Percentiles rank a stretch among this genome's conserved stretches.
phyloP scores from a whole-genome alignment of 1,139 yeast genomes.

The Kodamaea sp. region DNA sequence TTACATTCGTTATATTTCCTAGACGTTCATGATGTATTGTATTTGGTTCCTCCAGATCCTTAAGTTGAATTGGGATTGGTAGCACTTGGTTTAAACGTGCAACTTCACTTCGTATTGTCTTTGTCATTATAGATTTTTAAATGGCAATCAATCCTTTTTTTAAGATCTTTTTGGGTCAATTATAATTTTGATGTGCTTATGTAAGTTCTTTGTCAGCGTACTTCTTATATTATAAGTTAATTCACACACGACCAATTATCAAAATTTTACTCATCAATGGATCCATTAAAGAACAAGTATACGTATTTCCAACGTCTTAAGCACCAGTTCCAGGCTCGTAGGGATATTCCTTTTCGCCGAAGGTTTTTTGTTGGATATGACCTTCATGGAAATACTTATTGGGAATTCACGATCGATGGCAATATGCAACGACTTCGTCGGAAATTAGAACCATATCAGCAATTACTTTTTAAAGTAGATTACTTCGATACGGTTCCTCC shows the following conservation, averaged over 20 bases:
- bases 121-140: too few relatives aligned
- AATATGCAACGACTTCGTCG: constrained; percentile 45
- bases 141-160: too few relatives aligned
- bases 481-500: constrained; percentile 54
- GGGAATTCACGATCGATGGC: constrained; percentile 68
- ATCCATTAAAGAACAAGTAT: constrained; percentile 27
- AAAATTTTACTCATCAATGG: constrained; percentile 17
- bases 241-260: constrained; percentile 1
- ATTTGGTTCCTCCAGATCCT: constrained; percentile 27
- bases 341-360: constrained; percentile 63
- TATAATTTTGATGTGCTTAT: too few relatives aligned
- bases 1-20: constrained; percentile 31
- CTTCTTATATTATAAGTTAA: too few relatives aligned
- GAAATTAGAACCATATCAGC: constrained; percentile 45
- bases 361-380: constrained; percentile 68
- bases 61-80: constrained; percentile 36
- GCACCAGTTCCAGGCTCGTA: constrained; percentile 57
- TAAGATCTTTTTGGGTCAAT: too few relatives aligned
- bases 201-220: too few relatives aligned
- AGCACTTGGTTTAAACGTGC: constrained; percentile 30
- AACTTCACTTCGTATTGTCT: too few relatives aligned
- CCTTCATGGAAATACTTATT: constrained; percentile 75
- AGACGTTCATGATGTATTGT: constrained; percentile 1
- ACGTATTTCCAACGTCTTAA: constrained; percentile 43
- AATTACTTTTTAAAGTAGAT: constrained; percentile 44